These are phyloP conservation scores for Adansonia grandidieri DNA, from an alignment of 441 rosid genomes.

Conservation along the genomic window DNA sequence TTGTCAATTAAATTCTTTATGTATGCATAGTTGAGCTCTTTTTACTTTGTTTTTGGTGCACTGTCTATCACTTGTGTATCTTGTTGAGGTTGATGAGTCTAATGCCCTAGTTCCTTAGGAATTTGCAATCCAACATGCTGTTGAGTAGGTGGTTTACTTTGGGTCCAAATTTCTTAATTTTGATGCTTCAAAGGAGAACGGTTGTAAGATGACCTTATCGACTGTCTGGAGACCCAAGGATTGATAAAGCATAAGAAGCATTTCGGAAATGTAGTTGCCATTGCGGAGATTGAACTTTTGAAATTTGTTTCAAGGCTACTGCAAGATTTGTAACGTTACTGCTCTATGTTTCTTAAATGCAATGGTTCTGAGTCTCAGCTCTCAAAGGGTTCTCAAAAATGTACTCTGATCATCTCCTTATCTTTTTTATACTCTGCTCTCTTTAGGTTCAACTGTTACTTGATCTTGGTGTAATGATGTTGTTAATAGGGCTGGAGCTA, in stretches of 20 bases:
- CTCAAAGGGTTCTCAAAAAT: background rate
- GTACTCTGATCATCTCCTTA: background rate
- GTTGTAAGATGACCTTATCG: background rate
- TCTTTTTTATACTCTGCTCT: background rate
- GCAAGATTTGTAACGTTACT: background rate
- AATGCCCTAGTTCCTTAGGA: constrained; percentile 3
- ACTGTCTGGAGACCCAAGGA: background rate
- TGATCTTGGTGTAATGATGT: background rate
- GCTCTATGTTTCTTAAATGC: background rate
- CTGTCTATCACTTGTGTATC: background rate
- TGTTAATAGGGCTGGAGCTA: background rate
- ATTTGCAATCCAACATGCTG: background rate
- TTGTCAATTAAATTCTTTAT: background rate
- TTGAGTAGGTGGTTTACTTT: background rate
- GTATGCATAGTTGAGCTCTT: background rate
- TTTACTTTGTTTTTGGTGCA: background rate
- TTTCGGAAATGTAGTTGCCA: background rate
- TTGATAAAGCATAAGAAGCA: background rate
- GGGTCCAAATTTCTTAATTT: background rate
- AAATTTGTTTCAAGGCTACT: background rate
- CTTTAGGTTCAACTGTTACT: background rate
- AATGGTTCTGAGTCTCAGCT: background rate
- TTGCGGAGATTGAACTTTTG: background rate
- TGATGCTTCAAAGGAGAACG: background rate
- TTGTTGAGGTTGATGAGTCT: background rate